Base-by-base conservation (phyloP, 2,329 filamentous ascomycete species). In the Alternaria novae-zelandiae region DNA sequence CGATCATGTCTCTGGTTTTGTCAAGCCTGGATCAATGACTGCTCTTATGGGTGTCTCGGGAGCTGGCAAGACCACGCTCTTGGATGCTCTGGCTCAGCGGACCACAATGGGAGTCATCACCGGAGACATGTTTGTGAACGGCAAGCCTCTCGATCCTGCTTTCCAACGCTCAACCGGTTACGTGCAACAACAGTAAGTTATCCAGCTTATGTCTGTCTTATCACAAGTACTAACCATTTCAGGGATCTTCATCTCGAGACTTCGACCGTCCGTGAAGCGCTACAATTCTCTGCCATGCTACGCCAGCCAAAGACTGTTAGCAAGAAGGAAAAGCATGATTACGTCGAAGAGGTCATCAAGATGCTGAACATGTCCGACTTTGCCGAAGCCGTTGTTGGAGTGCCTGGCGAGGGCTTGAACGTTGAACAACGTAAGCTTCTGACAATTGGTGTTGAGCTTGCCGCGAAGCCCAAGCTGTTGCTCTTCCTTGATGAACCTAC, bases 391-490 rank as follows among this genome's bases (percentile, higher is more conserved):
- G 84, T 91, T 3, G 88, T 91, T 26, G 89, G 89, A 65, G 82
- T 87, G 0, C 86, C 88, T 0, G 89, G 88, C 1, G 85, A 84
- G 58, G 88, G 86, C 86, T 81, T 92, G 13, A 89, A 88, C 11
- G 89, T 92, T 6, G 89, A 91, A 75, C 88, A 92, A 75, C 84
- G 88, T 61, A 92, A 92, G 79, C 83, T 89, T 53, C 82, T 92
- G 9, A 92, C 90, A 0, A 92, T 92, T 63, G 90, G 89, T 65
- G 90, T 92, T 10, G 90, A 93, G 73, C 81, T 92, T 13, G 90
- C 89, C 7, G 90, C 90, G 3, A 88, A 91, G 73, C 90, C 90
- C 0, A 85, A 85, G 64, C 82, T 90, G 0, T 78, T 90, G 0
- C 83, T 90, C 2, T 90, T 89, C 79, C 81, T 90, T 9, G 88